A percentile compares a stretch with the other conserved stretches of the same genome.
phyloP scores from a whole-genome alignment of 2,329 filamentous ascomycete genomes.

The Dryadomyces quercus-mongolicae region DNA sequence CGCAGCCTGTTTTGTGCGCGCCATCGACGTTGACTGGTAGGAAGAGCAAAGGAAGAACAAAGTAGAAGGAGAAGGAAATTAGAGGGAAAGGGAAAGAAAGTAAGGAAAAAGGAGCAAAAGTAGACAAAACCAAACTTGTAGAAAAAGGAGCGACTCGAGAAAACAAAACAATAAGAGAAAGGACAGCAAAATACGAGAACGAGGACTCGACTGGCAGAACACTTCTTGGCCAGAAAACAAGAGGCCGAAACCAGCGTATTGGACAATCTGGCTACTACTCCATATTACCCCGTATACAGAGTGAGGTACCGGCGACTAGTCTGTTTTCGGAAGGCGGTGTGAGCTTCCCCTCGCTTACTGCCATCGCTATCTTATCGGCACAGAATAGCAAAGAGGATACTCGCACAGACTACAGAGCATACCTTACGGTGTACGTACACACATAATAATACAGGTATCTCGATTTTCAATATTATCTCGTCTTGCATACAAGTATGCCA shows the following conservation, averaged over 20 bases:
- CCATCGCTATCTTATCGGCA: background rate
- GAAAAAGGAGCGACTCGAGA: background rate
- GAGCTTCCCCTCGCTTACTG: background rate
- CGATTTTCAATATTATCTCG: conserved; percentile 1
- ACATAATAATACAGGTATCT: background rate
- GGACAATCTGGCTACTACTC: background rate
- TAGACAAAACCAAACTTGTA: background rate
- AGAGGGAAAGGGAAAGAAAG: background rate
- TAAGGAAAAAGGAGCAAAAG: background rate
- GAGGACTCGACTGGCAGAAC: no score
- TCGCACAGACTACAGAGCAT: no score
- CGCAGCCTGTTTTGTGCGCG: conserved; percentile 55
- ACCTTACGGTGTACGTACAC: no score
- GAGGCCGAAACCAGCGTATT: background rate
- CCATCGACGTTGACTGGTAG: conserved; percentile 47
- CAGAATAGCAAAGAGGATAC: no score
- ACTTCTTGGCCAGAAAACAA: background rate
- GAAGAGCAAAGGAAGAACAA: background rate
- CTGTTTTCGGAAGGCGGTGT: conserved; percentile 10
- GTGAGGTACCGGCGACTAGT: background rate
- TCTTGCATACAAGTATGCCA: background rate
- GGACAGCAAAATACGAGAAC: no score
- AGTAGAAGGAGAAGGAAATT: background rate
- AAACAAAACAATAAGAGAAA: background rate
- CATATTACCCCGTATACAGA: background rate